A percentile compares a stretch with the other conserved stretches of the same genome.
phyloP scores from a whole-genome alignment of 2,329 filamentous ascomycete genomes.

The Metarhizium humberi region DNA sequence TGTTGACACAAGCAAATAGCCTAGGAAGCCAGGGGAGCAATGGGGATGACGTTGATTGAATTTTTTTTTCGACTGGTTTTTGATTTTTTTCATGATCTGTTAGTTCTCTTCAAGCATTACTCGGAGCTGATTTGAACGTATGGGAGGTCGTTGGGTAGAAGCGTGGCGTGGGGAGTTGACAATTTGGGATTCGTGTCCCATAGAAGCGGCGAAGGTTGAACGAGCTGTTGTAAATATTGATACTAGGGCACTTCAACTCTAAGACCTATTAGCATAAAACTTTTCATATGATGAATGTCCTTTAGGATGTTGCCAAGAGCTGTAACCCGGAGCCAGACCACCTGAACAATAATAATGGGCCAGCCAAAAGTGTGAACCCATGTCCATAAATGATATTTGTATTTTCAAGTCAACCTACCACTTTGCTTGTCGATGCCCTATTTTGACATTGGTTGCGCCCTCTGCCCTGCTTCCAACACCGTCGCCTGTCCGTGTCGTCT shows the following conservation, averaged over 20 bases:
- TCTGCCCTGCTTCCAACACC: background rate
- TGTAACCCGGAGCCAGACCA: background rate
- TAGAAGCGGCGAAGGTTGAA: no score
- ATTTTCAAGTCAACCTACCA: background rate
- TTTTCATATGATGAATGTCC: background rate
- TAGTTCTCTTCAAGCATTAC: background rate
- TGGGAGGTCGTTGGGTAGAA: no score
- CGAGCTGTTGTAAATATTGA: no score
- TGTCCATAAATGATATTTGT: background rate
- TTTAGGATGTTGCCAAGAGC: background rate
- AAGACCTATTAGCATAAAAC: background rate
- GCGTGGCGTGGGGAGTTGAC: background rate
- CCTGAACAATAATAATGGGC: background rate
- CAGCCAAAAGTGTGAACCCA: background rate
- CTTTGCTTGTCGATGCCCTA: background rate
- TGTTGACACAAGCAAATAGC: conserved; percentile 60
- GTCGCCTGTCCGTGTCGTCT: background rate
- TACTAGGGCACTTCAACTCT: background rate
- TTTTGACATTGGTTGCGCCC: background rate
- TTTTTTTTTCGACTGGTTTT: background rate
- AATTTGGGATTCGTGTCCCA: background rate
- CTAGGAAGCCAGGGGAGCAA: background rate
- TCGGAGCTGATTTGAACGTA: no score
- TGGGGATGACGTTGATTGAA: background rate
- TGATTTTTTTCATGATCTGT: background rate